A percentile compares a stretch with the other conserved stretches of the same genome.
Evolutionary conservation across 148 eudicot genomes (phyloP).

Genomic region (Vaccinium myrtillus): DNA sequence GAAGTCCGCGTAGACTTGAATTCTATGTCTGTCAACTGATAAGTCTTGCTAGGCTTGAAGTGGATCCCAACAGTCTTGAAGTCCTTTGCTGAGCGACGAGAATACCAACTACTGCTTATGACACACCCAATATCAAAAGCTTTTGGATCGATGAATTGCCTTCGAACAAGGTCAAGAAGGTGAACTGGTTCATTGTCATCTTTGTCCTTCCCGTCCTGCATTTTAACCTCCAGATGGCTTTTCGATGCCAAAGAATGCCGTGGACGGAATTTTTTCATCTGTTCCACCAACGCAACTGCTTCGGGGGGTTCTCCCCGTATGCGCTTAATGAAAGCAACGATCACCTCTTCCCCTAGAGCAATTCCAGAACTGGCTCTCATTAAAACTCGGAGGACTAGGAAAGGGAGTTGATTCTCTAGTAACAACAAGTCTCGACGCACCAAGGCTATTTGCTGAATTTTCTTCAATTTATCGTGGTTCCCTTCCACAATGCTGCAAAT

Average conservation of each 20-base stretch:
- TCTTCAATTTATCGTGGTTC: neutral
- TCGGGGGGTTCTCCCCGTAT: neutral
- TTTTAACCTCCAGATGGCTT: neutral
- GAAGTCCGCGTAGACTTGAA: neutral
- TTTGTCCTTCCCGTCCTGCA: neutral
- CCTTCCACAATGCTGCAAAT: neutral
- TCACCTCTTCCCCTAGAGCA: neutral
- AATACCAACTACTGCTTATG: neutral
- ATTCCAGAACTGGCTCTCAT: neutral
- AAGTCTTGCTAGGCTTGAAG: neutral
- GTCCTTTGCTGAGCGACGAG: constrained; percentile 6
- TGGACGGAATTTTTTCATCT: neutral
- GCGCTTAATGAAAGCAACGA: neutral
- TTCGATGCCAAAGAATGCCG: neutral
- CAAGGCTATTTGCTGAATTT: neutral
- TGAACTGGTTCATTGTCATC: neutral
- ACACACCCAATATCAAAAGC: neutral
- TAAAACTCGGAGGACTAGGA: neutral
- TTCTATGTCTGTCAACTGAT: neutral
- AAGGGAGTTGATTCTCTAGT: constrained; percentile 11
- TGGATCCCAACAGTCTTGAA: neutral
- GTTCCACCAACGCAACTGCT: neutral
- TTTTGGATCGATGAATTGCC: neutral
- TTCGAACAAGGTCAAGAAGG: neutral
- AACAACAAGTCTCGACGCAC: neutral